Evolutionary conservation across 75 land plant species (phyloP).

Genomic region (Cryptomeria japonica): DNA sequence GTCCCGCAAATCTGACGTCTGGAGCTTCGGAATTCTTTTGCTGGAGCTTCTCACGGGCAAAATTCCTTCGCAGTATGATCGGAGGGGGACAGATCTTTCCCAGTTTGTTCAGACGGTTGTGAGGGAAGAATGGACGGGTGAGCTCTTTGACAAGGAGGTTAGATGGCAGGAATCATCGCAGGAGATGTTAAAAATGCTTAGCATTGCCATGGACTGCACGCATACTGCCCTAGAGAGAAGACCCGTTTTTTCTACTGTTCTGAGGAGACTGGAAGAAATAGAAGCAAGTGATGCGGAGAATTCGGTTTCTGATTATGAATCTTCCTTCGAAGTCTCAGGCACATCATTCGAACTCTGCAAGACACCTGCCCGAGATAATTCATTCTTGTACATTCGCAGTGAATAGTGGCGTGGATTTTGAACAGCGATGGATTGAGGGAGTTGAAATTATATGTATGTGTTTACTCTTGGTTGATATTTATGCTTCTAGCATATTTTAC

Average conservation of each 20-base stretch:
- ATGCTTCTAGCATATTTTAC: too few relatives aligned
- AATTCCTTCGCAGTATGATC: conserved; percentile 14
- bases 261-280: conserved; percentile 24
- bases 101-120: conserved; percentile 60
- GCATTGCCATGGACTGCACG: conserved; percentile 46
- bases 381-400: too few relatives aligned
- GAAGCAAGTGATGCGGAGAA: background rate
- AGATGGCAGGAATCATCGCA: conserved; percentile 16
- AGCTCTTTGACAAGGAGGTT: conserved; percentile 48
- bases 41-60: conserved; percentile 52
- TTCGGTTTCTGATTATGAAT: background rate
- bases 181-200: conserved; percentile 33
- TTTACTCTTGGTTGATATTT: too few relatives aligned
- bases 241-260: conserved; percentile 37
- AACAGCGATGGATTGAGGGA: too few relatives aligned
- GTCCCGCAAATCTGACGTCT: conserved; percentile 45
- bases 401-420: too few relatives aligned
- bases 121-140: conserved; percentile 57
- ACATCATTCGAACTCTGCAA: too few relatives aligned
- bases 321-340: background rate
- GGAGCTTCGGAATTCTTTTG: conserved; percentile 48
- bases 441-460: too few relatives aligned
- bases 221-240: conserved; percentile 34
- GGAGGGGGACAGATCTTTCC: conserved; percentile 37
- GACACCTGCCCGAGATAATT: too few relatives aligned